Evolutionary conservation across 441 rosid species (phyloP), one percentile per base, ranked within the genome.

Genomic region (Pelargonium fulgidum): DNA sequence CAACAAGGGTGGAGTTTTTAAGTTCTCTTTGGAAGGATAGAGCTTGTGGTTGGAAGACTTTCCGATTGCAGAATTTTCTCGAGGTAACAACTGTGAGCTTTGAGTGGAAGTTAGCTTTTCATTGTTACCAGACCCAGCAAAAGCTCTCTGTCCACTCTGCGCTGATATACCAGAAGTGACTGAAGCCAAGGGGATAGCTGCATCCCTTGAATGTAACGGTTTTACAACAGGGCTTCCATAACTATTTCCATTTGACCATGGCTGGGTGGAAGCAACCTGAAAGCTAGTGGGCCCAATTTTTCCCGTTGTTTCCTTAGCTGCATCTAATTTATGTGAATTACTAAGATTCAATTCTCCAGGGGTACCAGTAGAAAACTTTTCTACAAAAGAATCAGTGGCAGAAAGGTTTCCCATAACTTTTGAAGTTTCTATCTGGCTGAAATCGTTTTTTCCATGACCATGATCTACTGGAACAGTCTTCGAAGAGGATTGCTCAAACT

Each of bases 61-160:
- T 64, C 87, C 95, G 7, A 76, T 74, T 62, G 87, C 79, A 79
- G 77, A 81, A 68, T 77, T 76, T 78, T 80, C 86, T 72, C 81
- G 91, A n/a, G 74, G 81, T 72, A 86, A 78, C 72, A 85, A 75
- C 50, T 82, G 90, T 19, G 79, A 76, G 72, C 76, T 71, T 66
- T 52, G 81, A 65, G 85, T 79, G 65, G 87, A 79, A 78, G 93
- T 94, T 72, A 88, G 56, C 61, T 93, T 80, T 42, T 89, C 96
- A 45, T 85, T 85, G 75, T 65, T 81, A 64, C 76, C 87, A 3
- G 78, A 68, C 66, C 67, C 84, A 24, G 66, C 70, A 56, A 71
- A 75, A 82, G 78, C 65, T 64, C 78, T 81, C 67, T 48, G 78
- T 70, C 76, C 76, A 47, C 66, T 66, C 68, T 73, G 79, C 26